Conservation (phyloP, 1,284 basidiomycete species). For the Schizophyllum amplum region DNA sequence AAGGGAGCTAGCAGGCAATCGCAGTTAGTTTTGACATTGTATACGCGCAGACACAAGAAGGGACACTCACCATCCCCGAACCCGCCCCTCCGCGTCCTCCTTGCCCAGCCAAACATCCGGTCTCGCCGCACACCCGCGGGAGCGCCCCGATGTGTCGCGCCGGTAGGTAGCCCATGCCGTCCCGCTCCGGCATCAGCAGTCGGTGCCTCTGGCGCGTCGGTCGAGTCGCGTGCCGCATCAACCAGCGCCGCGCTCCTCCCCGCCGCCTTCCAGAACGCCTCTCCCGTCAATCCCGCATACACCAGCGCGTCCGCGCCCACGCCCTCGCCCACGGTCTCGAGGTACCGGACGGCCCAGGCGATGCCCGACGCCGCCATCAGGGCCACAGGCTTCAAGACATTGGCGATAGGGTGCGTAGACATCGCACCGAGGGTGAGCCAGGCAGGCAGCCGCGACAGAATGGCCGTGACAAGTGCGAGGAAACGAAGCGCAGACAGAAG, state of each 20-base stretch:
- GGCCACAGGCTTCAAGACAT: constrained; percentile 36
- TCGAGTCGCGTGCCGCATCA: constrained; percentile 18
- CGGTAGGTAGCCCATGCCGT: too few species aligned
- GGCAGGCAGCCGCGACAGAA: constrained; percentile 9
- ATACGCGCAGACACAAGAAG: too few species aligned
- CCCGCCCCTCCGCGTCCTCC: constrained; percentile 35
- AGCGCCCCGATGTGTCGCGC: too few species aligned
- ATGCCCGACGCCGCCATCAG: constrained; percentile 34
- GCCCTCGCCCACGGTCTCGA: constrained; percentile 33
- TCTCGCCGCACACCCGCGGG: too few species aligned
- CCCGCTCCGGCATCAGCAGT: constrained; percentile 3
- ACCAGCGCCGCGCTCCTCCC: constrained; percentile 46
- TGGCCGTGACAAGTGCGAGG: constrained; percentile 14
- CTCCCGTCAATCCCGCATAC: constrained; percentile 82
- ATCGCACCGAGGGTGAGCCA: constrained; percentile 59
- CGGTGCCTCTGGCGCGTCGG: background rate
- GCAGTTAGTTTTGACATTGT: too few species aligned
- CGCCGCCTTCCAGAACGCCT: constrained; percentile 72
- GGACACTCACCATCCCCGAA: constrained; percentile 36
- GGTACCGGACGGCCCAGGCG: background rate
- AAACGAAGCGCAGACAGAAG: background rate
- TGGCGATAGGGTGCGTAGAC: constrained; percentile 61
- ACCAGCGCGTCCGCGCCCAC: constrained; percentile 80
- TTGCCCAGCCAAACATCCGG: constrained; percentile 16
- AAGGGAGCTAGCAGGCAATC: constrained; percentile 45